These are phyloP conservation scores for Quillaja saponaria DNA, from an alignment of 306 rosid species.

Conservation along the genomic window DNA sequence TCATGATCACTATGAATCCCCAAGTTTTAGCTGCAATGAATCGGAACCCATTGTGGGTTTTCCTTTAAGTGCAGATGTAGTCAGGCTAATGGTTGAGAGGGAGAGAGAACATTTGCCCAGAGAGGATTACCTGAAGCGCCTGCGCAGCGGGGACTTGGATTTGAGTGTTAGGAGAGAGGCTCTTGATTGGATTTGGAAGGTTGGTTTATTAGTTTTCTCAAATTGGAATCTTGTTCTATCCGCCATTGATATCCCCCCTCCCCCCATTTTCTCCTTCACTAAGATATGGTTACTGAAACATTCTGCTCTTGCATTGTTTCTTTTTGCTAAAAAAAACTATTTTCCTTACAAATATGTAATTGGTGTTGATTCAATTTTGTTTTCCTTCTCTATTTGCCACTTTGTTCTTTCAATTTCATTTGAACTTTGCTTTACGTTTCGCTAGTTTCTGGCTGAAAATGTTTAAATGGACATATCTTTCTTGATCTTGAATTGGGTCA, in stretches of 20 bases:
- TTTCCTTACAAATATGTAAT: not conserved
- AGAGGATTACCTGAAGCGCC: conserved; percentile 58
- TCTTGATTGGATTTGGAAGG: conserved; percentile 85
- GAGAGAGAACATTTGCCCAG: conserved; percentile 63
- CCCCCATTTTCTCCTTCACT: conserved; percentile 15
- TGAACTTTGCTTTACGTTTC: conserved; percentile 4
- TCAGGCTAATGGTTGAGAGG: conserved; percentile 49
- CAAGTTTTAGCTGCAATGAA: conserved; percentile 32
- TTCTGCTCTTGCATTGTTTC: too few relatives aligned
- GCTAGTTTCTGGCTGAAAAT: conserved; percentile 16
- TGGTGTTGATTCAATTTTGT: too few relatives aligned
- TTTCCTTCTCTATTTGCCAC: conserved; percentile 9
- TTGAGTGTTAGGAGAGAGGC: conserved; percentile 63
- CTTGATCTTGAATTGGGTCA: conserved; percentile 11
- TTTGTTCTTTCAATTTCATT: not conserved
- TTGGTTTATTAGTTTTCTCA: conserved; percentile 32
- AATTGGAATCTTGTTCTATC: conserved; percentile 25
- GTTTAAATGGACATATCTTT: conserved; percentile 10
- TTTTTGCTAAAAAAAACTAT: too few relatives aligned
- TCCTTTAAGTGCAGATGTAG: conserved; percentile 44
- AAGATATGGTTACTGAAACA: conserved; percentile 3
- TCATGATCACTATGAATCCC: conserved; percentile 24
- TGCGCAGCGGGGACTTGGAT: conserved; percentile 67
- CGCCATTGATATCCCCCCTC: conserved; percentile 7
- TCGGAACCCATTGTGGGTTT: conserved; percentile 39